phyloP scores from a whole-genome alignment of 495 filamentous ascomycete genomes.

The Talaromyces liani region DNA sequence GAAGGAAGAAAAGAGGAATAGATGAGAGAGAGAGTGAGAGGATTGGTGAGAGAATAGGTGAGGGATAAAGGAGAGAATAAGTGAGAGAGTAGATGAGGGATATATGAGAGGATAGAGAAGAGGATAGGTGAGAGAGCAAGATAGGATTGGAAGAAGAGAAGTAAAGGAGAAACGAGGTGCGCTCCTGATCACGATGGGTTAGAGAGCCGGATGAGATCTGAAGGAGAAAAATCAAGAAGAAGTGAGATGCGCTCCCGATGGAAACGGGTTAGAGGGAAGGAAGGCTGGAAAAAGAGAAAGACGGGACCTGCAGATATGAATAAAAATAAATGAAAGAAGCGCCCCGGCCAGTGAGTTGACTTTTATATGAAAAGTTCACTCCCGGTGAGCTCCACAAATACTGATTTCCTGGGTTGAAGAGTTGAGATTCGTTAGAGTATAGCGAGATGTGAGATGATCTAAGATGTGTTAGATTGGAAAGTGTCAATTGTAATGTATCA shows the following conservation, averaged over 20 bases:
- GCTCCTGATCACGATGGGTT: background rate
- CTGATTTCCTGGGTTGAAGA: background rate
- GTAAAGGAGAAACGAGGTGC: background rate
- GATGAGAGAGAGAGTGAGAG: background rate
- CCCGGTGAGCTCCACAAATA: background rate
- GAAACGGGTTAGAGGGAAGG: background rate
- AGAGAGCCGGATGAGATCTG: background rate
- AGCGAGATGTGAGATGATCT: background rate
- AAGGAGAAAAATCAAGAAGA: background rate
- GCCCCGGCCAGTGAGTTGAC: background rate
- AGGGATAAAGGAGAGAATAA: background rate
- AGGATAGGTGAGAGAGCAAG: too few species aligned
- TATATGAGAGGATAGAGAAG: background rate
- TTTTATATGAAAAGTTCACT: background rate
- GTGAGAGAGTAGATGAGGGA: background rate
- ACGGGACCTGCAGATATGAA: background rate
- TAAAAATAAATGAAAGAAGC: background rate
- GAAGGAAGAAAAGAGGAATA: background rate
- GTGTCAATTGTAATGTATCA: constrained; percentile 3
- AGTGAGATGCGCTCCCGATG: background rate
- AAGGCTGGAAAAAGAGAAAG: background rate
- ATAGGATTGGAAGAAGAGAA: background rate
- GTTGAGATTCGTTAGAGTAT: background rate
- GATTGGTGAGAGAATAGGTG: background rate
- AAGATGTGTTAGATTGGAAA: background rate